Conservation (phyloP, 2,329 filamentous ascomycete genomes). For the Peltaster fructicola region DNA sequence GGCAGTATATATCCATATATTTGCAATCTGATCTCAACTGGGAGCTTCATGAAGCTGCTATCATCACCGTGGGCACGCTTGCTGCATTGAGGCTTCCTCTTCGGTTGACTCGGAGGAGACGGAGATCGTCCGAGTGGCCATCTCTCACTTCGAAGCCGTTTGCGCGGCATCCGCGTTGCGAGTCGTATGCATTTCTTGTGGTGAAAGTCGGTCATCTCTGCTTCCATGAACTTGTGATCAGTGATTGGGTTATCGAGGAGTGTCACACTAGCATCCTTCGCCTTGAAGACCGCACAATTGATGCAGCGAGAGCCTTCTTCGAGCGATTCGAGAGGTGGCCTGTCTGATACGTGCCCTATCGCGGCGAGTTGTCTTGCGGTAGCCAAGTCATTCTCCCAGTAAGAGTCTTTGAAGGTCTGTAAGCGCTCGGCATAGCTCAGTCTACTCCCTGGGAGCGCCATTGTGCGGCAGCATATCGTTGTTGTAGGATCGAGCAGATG, state of each 20-base stretch:
- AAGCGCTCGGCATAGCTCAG: constrained; percentile 3
- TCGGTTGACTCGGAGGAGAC: constrained; percentile 1
- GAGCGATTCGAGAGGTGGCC: constrained; percentile 14
- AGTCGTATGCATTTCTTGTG: constrained; percentile 10
- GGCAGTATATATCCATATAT: constrained; percentile 30
- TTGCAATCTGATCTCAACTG: constrained; percentile 32
- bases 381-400: constrained; percentile 3
- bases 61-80: too few species aligned
- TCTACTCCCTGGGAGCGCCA: too few species aligned
- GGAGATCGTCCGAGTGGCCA: constrained; percentile 6
- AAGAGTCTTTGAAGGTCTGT: constrained; percentile 3
- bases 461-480: too few species aligned
- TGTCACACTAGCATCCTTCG: constrained; percentile 9
- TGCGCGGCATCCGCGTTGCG: constrained; percentile 13
- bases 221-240: constrained; percentile 1
- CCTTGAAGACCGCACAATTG: constrained; percentile 13
- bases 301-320: constrained; percentile 16
- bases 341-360: constrained; percentile 16
- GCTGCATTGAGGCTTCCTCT: neutral
- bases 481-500: too few species aligned
- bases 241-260: constrained; percentile 8
- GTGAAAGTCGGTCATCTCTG: constrained; percentile 8
- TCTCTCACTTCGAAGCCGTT: constrained; percentile 5
- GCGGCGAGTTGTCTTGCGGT: constrained; percentile 9
- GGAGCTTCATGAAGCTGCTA: constrained; percentile 27